phyloP scores from a whole-genome alignment of 805 yeast genomes.

The Myxozyma neotropica region DNA sequence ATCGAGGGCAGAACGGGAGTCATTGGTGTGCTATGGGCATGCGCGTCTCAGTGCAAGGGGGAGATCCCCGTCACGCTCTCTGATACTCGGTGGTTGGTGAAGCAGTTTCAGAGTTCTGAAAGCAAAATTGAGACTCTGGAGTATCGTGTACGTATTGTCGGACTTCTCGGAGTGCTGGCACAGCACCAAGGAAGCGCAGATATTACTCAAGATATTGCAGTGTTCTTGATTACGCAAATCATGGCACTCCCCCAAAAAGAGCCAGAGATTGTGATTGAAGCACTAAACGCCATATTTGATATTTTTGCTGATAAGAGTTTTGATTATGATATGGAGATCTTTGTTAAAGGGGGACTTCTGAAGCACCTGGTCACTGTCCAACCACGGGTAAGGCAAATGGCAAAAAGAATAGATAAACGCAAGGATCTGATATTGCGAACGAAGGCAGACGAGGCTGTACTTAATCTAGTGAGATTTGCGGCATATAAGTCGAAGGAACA shows the following conservation, averaged over 20 bases:
- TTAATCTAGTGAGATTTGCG: slow-evolving; percentile 73
- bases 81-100: slow-evolving; percentile 15
- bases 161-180: slow-evolving; percentile 57
- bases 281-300: slow-evolving; percentile 70
- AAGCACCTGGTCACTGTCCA: slow-evolving; percentile 48
- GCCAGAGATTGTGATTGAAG: slow-evolving; percentile 55
- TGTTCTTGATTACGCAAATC: slow-evolving; percentile 48
- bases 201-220: slow-evolving; percentile 50
- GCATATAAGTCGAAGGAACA: slow-evolving; percentile 64
- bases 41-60: slow-evolving; percentile 42
- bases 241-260: slow-evolving; percentile 39
- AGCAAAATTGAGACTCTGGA: slow-evolving; percentile 39
- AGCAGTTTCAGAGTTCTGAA: not conserved
- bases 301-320: slow-evolving; percentile 73
- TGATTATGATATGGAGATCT: slow-evolving; percentile 69
- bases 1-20: slow-evolving; percentile 38
- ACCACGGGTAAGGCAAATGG: slow-evolving; percentile 54
- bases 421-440: slow-evolving; percentile 58
- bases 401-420: slow-evolving; percentile 70
- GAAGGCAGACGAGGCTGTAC: slow-evolving; percentile 65
- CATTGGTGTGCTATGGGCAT: slow-evolving; percentile 52
- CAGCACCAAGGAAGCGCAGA: slow-evolving; percentile 50
- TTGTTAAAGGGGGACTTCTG: slow-evolving; percentile 57
- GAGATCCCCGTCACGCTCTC: slow-evolving; percentile 37
- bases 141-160: slow-evolving; percentile 50